Conservation (phyloP, 768 basidiomycete genomes). For the Roridomyces roridus region DNA sequence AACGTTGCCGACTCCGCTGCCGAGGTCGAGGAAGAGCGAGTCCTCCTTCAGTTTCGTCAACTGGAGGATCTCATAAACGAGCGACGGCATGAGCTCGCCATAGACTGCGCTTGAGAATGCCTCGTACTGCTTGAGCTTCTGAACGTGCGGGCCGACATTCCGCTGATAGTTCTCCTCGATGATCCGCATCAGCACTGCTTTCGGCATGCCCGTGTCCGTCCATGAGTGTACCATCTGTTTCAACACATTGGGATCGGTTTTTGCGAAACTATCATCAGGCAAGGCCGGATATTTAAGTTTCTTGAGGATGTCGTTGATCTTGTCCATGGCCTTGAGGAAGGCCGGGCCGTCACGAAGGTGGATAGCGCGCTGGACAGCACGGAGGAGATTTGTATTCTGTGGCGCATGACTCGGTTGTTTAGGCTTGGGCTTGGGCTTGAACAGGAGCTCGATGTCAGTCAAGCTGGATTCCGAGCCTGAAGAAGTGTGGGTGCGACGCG, state of each 20-base stretch:
- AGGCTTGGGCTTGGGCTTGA: constrained; percentile 31
- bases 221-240: constrained; percentile 55
- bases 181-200: constrained; percentile 73
- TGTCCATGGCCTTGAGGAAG: constrained; percentile 66
- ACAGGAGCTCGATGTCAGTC: too few species aligned
- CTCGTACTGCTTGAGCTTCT: constrained; percentile 78
- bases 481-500: constrained; percentile 41
- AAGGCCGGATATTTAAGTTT: constrained; percentile 69
- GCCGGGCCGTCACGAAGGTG: constrained; percentile 73
- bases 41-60: constrained; percentile 60
- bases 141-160: constrained; percentile 89
- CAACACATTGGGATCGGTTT: constrained; percentile 52
- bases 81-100: constrained; percentile 86
- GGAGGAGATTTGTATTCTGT: constrained; percentile 38
- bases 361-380: constrained; percentile 72
- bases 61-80: constrained; percentile 75
- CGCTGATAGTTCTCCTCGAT: constrained; percentile 94
- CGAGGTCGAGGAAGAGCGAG: constrained; percentile 83
- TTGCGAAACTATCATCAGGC: constrained; percentile 56
- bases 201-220: constrained; percentile 61
- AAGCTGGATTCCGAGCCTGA: constrained; percentile 36
- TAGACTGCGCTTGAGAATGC: constrained; percentile 88
- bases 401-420: constrained; percentile 36
- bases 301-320: constrained; percentile 67
- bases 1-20: constrained; percentile 87